phyloP scores from a whole-genome alignment of 2,329 filamentous ascomycete genomes.

The Lachnellula hyalina region DNA sequence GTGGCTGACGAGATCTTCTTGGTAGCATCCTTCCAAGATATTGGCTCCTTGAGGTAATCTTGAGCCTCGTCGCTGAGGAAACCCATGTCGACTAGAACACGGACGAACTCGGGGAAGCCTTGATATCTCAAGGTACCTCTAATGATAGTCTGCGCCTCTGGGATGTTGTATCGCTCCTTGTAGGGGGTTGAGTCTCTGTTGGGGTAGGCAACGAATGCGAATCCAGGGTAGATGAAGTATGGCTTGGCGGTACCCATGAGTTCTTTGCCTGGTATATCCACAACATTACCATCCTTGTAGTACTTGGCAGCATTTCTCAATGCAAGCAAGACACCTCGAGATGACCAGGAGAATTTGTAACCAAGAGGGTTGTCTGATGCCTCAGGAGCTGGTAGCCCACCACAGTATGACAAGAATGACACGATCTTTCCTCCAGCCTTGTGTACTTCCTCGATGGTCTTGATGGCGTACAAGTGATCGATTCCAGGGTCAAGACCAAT shows the following conservation, averaged over 20 bases:
- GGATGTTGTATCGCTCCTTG: constrained; percentile 84
- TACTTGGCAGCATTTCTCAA: constrained; percentile 80
- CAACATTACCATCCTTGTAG: constrained; percentile 72
- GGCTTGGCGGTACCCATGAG: constrained; percentile 86
- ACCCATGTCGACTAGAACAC: constrained; percentile 79
- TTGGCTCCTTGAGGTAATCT: constrained; percentile 59
- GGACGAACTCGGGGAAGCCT: constrained; percentile 88
- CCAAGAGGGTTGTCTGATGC: constrained; percentile 82
- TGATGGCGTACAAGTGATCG: constrained; percentile 71
- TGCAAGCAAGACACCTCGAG: constrained; percentile 70
- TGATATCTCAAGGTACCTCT: constrained; percentile 80
- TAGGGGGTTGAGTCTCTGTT: constrained; percentile 89
- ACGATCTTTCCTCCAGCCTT: constrained; percentile 77
- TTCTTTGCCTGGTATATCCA: constrained; percentile 59
- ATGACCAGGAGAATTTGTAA: constrained; percentile 79
- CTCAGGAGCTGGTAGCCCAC: constrained; percentile 68
- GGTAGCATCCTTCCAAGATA: constrained; percentile 81
- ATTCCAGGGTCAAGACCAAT: constrained; percentile 75
- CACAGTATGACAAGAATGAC: constrained; percentile 79
- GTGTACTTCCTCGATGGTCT: constrained; percentile 87
- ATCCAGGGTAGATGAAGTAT: constrained; percentile 86
- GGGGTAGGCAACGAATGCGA: constrained; percentile 84
- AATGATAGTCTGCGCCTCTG: constrained; percentile 83
- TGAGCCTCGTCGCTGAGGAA: constrained; percentile 72
- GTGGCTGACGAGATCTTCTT: constrained; percentile 67